Percentiles rank a stretch among this genome's conserved stretches.
These are phyloP conservation scores for Emericellopsis atlantica DNA, from an alignment of 2,329 filamentous ascomycete species.

Conservation along the genomic window DNA sequence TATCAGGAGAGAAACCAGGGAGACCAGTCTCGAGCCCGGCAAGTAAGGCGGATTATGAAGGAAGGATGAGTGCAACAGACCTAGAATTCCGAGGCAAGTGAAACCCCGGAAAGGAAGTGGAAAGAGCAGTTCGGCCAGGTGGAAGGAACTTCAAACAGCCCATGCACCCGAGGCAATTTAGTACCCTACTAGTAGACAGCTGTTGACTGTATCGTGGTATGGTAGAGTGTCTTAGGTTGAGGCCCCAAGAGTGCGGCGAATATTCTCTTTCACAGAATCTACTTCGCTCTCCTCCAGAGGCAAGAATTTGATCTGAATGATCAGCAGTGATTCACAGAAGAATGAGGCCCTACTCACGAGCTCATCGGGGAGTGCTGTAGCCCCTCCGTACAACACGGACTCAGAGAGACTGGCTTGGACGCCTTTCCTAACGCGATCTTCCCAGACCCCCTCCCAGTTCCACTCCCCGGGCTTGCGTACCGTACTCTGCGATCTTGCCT, in stretches of 20 bases:
- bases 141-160: background rate
- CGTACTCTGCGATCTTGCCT: background rate
- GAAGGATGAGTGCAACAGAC: no score
- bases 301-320: conserved; percentile 49
- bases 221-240: no score
- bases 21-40: no score
- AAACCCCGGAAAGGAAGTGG: background rate
- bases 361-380: conserved; percentile 50
- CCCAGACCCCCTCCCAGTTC: conserved; percentile 98
- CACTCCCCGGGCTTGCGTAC: conserved; percentile 56
- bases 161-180: background rate
- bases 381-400: conserved; percentile 60
- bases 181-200: no score
- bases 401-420: conserved; percentile 70
- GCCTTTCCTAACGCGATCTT: conserved; percentile 71
- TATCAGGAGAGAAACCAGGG: no score
- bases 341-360: conserved; percentile 39
- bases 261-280: conserved; percentile 43
- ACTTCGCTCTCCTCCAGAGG: conserved; percentile 48
- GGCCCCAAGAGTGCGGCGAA: conserved; percentile 35
- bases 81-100: background rate
- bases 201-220: no score
- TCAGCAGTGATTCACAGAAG: background rate
- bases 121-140: background rate
- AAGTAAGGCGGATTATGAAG: no score